phyloP scores from a whole-genome alignment of 1,284 basidiomycete species.

The Erythrobasidium hasegawianum region DNA sequence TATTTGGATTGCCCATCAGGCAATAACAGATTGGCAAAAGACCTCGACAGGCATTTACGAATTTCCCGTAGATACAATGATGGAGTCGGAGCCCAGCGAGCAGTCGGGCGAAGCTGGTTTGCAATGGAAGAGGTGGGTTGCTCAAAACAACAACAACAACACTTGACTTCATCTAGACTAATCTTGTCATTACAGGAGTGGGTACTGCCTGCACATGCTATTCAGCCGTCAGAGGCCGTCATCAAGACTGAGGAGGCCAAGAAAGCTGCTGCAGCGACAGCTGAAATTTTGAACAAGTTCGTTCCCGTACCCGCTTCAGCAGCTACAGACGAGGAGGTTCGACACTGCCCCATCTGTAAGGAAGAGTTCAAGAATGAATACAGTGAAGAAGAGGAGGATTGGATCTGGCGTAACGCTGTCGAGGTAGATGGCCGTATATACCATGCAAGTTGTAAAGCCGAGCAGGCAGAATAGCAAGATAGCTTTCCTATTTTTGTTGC shows the following conservation, averaged over 20 bases:
- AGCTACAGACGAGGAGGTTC: conserved; percentile 65
- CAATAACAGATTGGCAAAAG: conserved; percentile 75
- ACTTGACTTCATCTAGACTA: too few species aligned
- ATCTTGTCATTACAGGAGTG: conserved; percentile 85
- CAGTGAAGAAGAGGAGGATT: conserved; percentile 94
- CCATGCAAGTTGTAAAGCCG: conserved; percentile 29
- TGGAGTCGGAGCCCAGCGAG: conserved; percentile 52
- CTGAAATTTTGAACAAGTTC: conserved; percentile 66
- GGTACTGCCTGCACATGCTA: conserved; percentile 52
- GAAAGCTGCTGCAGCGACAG: conserved; percentile 57
- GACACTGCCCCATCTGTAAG: conserved; percentile 95
- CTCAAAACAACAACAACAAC: too few species aligned
- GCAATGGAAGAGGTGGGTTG: conserved; percentile 69
- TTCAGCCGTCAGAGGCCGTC: conserved; percentile 36
- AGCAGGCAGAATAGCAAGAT: conserved; percentile 9
- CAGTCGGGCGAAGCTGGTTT: conserved; percentile 70
- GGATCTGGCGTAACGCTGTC: conserved; percentile 93
- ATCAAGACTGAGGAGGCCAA: conserved; percentile 21
- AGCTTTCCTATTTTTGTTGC: too few species aligned
- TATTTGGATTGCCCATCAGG: conserved; percentile 69
- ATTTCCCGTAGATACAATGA: conserved; percentile 87
- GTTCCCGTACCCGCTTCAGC: conserved; percentile 70
- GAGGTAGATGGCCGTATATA: conserved; percentile 32
- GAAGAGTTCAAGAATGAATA: conserved; percentile 89
- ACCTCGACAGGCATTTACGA: conserved; percentile 95